Percentiles rank a stretch among this genome's conserved stretches.
Conservation (phyloP, 2,329 filamentous ascomycete species). For the Ustulina deusta region DNA sequence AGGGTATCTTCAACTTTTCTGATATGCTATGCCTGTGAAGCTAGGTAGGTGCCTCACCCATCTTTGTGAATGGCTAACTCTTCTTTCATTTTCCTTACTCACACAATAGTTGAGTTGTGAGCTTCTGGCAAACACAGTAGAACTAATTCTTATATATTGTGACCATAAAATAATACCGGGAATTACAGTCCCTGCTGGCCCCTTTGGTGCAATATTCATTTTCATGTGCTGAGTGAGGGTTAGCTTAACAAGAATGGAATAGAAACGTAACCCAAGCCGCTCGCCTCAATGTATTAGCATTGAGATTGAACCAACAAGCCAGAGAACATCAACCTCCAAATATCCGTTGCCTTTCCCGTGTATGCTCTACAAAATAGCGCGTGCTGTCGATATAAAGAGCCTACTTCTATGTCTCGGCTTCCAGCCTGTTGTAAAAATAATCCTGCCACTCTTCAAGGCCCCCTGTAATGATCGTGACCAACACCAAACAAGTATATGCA, state of each 20-base stretch:
- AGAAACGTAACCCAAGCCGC: neutral
- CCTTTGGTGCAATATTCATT: neutral
- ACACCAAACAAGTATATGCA: neutral
- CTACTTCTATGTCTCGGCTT: neutral
- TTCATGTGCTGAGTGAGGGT: neutral
- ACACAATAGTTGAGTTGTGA: neutral
- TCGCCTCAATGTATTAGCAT: neutral
- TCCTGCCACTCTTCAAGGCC: neutral
- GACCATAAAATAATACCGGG: neutral
- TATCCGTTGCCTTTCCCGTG: neutral
- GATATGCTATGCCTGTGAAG: neutral
- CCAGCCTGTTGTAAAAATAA: neutral
- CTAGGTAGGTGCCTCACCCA: neutral
- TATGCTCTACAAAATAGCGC: neutral
- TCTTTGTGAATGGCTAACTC: neutral
- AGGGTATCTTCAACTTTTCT: neutral
- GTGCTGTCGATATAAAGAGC: neutral
- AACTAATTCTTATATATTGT: neutral
- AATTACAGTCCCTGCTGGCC: neutral
- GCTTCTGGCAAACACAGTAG: neutral
- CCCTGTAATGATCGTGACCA: neutral
- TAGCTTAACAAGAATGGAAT: neutral
- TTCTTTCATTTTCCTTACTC: too few species aligned
- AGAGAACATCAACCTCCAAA: neutral
- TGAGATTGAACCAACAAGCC: neutral